Base-by-base conservation (phyloP, 2,329 filamentous ascomycete genomes). In the Cladosporium sp. region DNA sequence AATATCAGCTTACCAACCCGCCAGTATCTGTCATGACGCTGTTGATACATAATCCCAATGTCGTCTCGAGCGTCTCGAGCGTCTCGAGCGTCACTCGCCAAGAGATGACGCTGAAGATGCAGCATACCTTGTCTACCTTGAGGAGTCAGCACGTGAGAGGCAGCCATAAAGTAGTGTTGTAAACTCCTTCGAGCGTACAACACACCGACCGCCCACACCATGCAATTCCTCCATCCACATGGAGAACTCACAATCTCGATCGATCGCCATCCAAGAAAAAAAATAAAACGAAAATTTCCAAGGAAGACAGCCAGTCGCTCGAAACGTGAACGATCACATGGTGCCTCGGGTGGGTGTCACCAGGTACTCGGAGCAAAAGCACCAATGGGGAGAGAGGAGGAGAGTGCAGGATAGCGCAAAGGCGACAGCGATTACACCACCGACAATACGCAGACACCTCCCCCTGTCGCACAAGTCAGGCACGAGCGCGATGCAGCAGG, bases 401-500 rank as follows among this genome's bases (percentile, higher is more conserved):
- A 30, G 5, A 24, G 52, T 8, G 8, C 32, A n/a, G 15, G 30
- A 55, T 34, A 55, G 52, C 28, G 52, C 52, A 34, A 55, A 55
- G 30, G n/a, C 32, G 52, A 55, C n/a, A 55, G 52, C 41, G n/a
- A 47, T 18, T 18, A 47, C 41, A 47, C n/a, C 41, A 47, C 15
- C 18, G 38, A 44, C 41, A 47, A 7, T 24, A 24, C 24, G 24
- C 24, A 24, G 24, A 24, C 24, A 24, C 38, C 2, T 5, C 38
- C 14, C 52, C 52, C 52, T 21, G 52, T 55, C 52, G 52, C 52
- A 55, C 52, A 55, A 30, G 52, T 32, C 52, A 58, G 55, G 55
- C 55, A 58, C 55, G 55, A 58, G 55, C 34, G 34, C 55, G 32
- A 34, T 58, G 32, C 55, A 58, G 55, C 55, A 58, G 34, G 54